Conservation (phyloP, 768 basidiomycete genomes). For the Lactarius hatsudake region DNA sequence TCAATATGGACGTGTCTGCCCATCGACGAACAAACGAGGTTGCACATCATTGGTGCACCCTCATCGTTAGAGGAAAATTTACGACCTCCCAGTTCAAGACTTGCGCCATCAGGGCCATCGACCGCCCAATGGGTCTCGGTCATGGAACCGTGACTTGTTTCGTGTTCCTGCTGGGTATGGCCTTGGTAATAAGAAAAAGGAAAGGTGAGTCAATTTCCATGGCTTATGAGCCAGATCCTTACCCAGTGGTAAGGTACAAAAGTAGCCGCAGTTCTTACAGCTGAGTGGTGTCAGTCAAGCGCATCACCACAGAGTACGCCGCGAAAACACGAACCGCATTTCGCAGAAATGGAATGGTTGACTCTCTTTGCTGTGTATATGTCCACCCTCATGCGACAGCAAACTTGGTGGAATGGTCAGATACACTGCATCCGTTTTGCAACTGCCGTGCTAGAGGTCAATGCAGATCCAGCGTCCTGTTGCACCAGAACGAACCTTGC, state of each 20-base stretch:
- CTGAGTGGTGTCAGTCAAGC: slow-evolving; percentile 33
- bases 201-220: background rate
- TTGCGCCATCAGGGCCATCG: slow-evolving; percentile 49
- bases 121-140: slow-evolving; percentile 53
- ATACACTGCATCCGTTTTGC: slow-evolving; percentile 50
- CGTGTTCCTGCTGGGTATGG: slow-evolving; percentile 57
- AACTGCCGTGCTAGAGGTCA: slow-evolving; percentile 33
- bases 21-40: slow-evolving; percentile 49
- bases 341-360: slow-evolving; percentile 55
- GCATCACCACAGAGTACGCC: background rate
- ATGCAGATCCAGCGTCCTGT: background rate
- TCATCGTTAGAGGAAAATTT: slow-evolving; percentile 52
- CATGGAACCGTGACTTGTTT: slow-evolving; percentile 64
- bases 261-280: slow-evolving; percentile 54
- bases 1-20: slow-evolving; percentile 55
- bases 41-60: slow-evolving; percentile 63
- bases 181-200: slow-evolving; percentile 35
- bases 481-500: slow-evolving; percentile 40
- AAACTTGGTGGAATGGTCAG: slow-evolving; percentile 44
- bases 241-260: slow-evolving; percentile 56
- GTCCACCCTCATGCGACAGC: slow-evolving; percentile 44
- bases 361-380: slow-evolving; percentile 46
- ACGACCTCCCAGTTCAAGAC: slow-evolving; percentile 52
- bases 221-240: slow-evolving; percentile 6
- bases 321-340: slow-evolving; percentile 35